Percentiles rank a stretch among this genome's conserved stretches.
Conservation (phyloP, 192 early-diverging fungal species). For the Funneliformis mosseae region DNA sequence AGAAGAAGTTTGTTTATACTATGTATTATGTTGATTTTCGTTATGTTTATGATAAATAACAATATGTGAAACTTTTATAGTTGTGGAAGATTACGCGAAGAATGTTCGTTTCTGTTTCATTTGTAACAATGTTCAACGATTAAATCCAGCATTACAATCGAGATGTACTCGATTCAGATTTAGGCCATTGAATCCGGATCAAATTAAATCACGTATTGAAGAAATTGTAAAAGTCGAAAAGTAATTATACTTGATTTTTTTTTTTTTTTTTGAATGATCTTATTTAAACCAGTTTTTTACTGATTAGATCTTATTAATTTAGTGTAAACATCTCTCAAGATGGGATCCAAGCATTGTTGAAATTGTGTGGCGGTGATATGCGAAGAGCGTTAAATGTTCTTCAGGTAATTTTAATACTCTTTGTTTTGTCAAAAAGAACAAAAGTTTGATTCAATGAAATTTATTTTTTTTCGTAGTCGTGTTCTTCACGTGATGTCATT, state of each 20-base stretch:
- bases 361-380: conserved; percentile 95
- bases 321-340: conserved; percentile 80
- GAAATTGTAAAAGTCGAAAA: conserved; percentile 69
- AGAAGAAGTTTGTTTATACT: conserved; percentile 63
- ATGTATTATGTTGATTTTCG: conserved; percentile 12
- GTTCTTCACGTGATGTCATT: conserved; percentile 78
- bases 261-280: conserved; percentile 26
- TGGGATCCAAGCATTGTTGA: conserved; percentile 79
- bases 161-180: conserved; percentile 99
- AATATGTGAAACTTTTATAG: conserved; percentile 42
- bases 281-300: conserved; percentile 22
- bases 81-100: conserved; percentile 97
- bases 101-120: conserved; percentile 99
- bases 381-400: conserved; percentile 93
- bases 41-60: neutral
- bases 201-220: conserved; percentile 79
- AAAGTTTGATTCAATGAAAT: neutral
- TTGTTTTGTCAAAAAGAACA: neutral
- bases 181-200: conserved; percentile 76
- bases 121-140: conserved; percentile 98
- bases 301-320: neutral
- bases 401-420: conserved; percentile 54
- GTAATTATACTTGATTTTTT: conserved; percentile 40
- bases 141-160: conserved; percentile 96
- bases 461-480: conserved; percentile 47